Conservation (phyloP, 2,329 filamentous ascomycete species). For the Verticillium tricorpus region DNA sequence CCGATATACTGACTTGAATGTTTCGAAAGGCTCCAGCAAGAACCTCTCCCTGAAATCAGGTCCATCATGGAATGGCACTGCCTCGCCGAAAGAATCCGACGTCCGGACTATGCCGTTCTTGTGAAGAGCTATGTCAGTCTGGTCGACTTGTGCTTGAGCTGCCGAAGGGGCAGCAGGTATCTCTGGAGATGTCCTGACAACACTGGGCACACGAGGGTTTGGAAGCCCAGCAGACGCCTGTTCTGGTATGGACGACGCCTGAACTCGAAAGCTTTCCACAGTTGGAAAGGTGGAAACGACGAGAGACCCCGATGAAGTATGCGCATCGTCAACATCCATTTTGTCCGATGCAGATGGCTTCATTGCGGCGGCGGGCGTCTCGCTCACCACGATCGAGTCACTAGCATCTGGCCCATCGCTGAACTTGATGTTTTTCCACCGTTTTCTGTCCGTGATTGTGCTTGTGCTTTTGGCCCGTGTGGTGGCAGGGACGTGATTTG, state of each 20-base stretch:
- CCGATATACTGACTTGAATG: conserved; percentile 39
- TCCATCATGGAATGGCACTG: background rate
- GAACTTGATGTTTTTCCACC: conserved; percentile 20
- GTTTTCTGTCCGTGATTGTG: background rate
- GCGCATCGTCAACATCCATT: background rate
- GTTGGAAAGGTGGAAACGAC: background rate
- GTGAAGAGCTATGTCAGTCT: background rate
- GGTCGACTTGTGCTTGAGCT: background rate
- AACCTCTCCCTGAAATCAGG: background rate
- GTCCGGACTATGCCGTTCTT: background rate
- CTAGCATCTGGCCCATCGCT: conserved; percentile 6
- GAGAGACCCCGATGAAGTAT: background rate
- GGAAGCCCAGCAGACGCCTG: background rate
- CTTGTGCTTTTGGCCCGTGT: background rate
- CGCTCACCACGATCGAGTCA: background rate
- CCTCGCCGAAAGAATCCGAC: background rate
- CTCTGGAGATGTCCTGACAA: background rate
- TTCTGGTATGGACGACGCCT: background rate
- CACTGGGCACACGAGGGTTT: too few relatives aligned
- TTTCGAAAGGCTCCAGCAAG: conserved; percentile 24
- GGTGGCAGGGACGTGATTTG: conserved; percentile 7
- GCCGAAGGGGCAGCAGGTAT: background rate
- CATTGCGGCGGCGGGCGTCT: background rate
- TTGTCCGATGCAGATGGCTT: background rate
- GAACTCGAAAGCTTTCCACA: background rate